Evolutionary conservation across 2,329 filamentous ascomycete genomes (phyloP), one percentile per base, ranked within the genome.

Genomic region (Clonostachys byssicola): DNA sequence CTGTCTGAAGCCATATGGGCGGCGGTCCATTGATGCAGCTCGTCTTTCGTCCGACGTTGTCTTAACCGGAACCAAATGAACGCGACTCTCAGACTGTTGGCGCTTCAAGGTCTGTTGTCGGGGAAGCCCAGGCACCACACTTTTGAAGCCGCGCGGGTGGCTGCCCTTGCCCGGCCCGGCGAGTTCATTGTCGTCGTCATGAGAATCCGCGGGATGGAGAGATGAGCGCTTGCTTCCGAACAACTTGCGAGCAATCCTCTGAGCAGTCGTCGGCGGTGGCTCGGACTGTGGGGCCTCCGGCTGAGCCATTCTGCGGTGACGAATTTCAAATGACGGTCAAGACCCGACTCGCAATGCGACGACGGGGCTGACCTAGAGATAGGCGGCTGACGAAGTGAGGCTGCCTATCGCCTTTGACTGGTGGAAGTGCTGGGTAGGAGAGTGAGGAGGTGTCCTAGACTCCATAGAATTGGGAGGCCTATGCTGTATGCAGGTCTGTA

Each of bases 81-180:
- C 82, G 55, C 90, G 80, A 52, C 81, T 78, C 66, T 96, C 92
- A 30, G 89, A 92, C 61, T 88, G 80, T 64, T 92, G 89, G 57
- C 91, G 81, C 65, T 85, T 87, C 67, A 95, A 91, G 0, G 89
- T 95, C 56, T 86, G 81, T 5, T 84, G 74, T 43, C 89, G 81
- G 38, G 90, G 89, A 36, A 96, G 70, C 14, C 86, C 86, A 16
- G 90, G 86, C 14, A 92, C 82, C n/a, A 90, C 88, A 58, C 77
- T 83, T 54, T 81, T 67, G 33, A 72, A 71, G 50, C 68, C 62
- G 23, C 23, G 23, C 9, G 23, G 23, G 23, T 30, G 23, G 23
- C 23, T 30, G 23, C 23, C 23, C 9, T 30, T 30, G 23, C 23
- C 23, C 9, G 23, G 23, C 9, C 23, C 23, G 23, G 23, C 23